Percentiles rank a stretch among this genome's conserved stretches.
Evolutionary conservation across 495 filamentous ascomycete genomes (phyloP).

Genomic region (Neurospora pannonica): DNA sequence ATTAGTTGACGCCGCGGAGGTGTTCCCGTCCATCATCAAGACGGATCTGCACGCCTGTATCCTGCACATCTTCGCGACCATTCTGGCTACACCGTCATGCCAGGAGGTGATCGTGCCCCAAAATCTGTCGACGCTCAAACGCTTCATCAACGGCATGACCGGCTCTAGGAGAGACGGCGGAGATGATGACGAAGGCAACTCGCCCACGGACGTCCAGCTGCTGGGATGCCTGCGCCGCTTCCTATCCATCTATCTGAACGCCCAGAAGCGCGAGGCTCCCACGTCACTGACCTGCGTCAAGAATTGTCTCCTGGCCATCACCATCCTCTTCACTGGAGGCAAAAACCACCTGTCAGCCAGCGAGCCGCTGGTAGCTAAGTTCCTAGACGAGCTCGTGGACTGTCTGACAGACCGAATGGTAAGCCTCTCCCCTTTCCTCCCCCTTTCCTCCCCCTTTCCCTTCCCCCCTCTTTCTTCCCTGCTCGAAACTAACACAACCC

Average conservation of each 20-base stretch:
- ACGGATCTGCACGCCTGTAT: constrained; percentile 95
- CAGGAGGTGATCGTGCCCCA: constrained; percentile 85
- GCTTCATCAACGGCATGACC: constrained; percentile 72
- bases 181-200: constrained; percentile 10
- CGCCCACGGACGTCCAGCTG: constrained; percentile 39
- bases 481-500: constrained; percentile 1
- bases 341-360: constrained; percentile 59
- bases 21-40: constrained; percentile 93
- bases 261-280: constrained; percentile 76
- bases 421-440: constrained; percentile 7
- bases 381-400: constrained; percentile 70
- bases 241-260: constrained; percentile 67
- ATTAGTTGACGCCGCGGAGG: constrained; percentile 84
- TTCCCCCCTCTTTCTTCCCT: not conserved
- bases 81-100: constrained; percentile 76
- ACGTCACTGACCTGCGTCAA: constrained; percentile 79
- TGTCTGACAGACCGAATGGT: constrained; percentile 72
- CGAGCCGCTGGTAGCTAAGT: constrained; percentile 59
- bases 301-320: constrained; percentile 79
- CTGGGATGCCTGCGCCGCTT: constrained; percentile 71
- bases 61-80: constrained; percentile 89
- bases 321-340: constrained; percentile 78
- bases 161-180: constrained; percentile 27
- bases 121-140: constrained; percentile 81
- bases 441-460: not conserved